A percentile compares a stretch with the other conserved stretches of the same genome.
Evolutionary conservation across 1,139 yeast species (phyloP).

Genomic region (Sugiyamaella neomexicana): DNA sequence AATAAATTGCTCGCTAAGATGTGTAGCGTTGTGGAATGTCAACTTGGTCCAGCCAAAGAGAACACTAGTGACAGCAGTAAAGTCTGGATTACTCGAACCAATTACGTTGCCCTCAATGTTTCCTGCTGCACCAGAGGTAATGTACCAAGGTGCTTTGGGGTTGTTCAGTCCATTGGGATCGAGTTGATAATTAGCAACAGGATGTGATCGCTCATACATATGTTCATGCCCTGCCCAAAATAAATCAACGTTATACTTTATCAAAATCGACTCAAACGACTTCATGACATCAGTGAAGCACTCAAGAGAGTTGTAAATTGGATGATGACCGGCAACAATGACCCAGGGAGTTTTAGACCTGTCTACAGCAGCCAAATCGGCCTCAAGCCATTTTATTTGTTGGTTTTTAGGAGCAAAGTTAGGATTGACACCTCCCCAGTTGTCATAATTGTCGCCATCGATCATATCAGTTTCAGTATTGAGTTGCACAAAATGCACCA

Average conservation of each 20-base stretch:
- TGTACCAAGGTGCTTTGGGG: constrained; percentile 29
- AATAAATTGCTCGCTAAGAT: constrained; percentile 26
- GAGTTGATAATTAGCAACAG: constrained; percentile 22
- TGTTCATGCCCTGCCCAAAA: constrained; percentile 27
- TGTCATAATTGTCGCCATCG: constrained; percentile 27
- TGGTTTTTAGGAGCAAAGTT: constrained; percentile 30
- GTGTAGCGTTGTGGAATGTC: constrained; percentile 27
- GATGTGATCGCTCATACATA: constrained; percentile 25
- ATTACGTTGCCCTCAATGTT: constrained; percentile 26
- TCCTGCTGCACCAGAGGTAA: constrained; percentile 28
- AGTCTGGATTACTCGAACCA: constrained; percentile 18
- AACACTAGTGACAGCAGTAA: constrained; percentile 20
- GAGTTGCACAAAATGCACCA: constrained; percentile 31
- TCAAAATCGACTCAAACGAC: constrained; percentile 30
- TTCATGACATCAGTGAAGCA: constrained; percentile 23
- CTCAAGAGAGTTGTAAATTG: constrained; percentile 32
- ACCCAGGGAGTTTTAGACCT: constrained; percentile 34
- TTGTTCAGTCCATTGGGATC: constrained; percentile 30
- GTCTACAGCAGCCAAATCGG: constrained; percentile 43
- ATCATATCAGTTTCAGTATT: constrained; percentile 34
- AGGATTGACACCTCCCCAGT: constrained; percentile 26
- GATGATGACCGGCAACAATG: constrained; percentile 39
- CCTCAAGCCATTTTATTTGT: constrained; percentile 41
- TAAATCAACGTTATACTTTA: constrained; percentile 31
- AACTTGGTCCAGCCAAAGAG: constrained; percentile 26